These are phyloP conservation scores for Saccharomycopsis lassenensis DNA, from an alignment of 805 yeast genomes.

Conservation along the genomic window DNA sequence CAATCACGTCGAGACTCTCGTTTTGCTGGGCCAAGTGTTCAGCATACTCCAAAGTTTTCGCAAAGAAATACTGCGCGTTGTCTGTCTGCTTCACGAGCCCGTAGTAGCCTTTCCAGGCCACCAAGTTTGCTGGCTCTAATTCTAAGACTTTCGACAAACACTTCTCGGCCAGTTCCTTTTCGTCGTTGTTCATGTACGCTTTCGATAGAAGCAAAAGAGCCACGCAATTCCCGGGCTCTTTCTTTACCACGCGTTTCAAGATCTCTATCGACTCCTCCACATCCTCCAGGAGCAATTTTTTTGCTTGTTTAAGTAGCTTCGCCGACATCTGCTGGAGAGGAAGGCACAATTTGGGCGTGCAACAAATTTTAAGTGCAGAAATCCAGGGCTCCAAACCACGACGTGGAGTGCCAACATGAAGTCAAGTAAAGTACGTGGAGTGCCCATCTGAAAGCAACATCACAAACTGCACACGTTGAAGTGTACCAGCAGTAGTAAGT, in stretches of 20 bases:
- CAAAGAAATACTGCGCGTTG: conserved; percentile 36
- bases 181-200: conserved; percentile 38
- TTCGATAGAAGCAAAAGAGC: conserved; percentile 70
- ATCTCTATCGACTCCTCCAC: conserved; percentile 50
- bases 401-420: no score
- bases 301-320: conserved; percentile 37
- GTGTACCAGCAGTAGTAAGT: no score
- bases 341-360: no score
- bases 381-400: no score
- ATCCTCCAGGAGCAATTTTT: conserved; percentile 41
- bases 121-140: conserved; percentile 37
- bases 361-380: no score
- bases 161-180: conserved; percentile 29
- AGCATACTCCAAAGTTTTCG: conserved; percentile 34
- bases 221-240: conserved; percentile 47
- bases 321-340: no score
- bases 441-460: no score
- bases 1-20: conserved; percentile 30
- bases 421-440: no score
- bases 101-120: conserved; percentile 78
- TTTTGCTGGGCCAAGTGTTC: conserved; percentile 29
- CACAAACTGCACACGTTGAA: no score
- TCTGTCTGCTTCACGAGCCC: conserved; percentile 30
- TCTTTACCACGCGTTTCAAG: conserved; percentile 42
- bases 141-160: conserved; percentile 40